Evolutionary conservation across 2,329 filamentous ascomycete genomes (phyloP).

Genomic region (Sordariomycetes sp.): DNA sequence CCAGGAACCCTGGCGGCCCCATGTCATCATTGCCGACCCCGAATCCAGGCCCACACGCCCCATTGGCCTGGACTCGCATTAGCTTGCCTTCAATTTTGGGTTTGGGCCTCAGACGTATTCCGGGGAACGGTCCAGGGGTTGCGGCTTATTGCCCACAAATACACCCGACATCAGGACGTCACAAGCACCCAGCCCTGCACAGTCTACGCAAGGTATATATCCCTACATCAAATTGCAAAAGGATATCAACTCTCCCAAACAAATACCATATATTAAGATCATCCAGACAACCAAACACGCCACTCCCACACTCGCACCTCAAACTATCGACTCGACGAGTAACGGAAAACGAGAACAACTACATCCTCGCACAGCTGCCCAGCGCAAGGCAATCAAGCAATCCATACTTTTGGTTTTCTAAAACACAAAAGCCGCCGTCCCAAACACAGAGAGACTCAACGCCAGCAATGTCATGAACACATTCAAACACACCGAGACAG

Average conservation of each 20-base stretch:
- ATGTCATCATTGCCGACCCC: too few relatives aligned
- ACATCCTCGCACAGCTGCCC: neutral
- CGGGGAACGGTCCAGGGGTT: too few relatives aligned
- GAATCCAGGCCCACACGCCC: too few relatives aligned
- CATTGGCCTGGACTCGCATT: too few relatives aligned
- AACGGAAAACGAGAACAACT: neutral
- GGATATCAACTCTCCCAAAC: neutral
- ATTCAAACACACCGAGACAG: neutral
- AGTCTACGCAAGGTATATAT: too few relatives aligned
- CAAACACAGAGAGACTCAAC: neutral
- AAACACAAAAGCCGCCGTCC: neutral
- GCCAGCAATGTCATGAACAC: neutral
- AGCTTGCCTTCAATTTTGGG: too few relatives aligned
- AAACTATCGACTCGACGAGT: neutral
- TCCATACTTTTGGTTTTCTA: slow-evolving; percentile 3
- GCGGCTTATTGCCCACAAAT: too few relatives aligned
- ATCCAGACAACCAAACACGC: neutral
- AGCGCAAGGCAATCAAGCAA: neutral
- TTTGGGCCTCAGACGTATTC: too few relatives aligned
- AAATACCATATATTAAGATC: neutral
- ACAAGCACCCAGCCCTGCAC: neutral
- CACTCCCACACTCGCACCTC: neutral
- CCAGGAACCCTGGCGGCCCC: too few relatives aligned
- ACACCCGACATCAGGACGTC: too few relatives aligned
- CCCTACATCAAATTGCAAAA: neutral